These are phyloP conservation scores for Diphasiastrum complanatum DNA, from an alignment of 83 land plant species.

Conservation along the genomic window DNA sequence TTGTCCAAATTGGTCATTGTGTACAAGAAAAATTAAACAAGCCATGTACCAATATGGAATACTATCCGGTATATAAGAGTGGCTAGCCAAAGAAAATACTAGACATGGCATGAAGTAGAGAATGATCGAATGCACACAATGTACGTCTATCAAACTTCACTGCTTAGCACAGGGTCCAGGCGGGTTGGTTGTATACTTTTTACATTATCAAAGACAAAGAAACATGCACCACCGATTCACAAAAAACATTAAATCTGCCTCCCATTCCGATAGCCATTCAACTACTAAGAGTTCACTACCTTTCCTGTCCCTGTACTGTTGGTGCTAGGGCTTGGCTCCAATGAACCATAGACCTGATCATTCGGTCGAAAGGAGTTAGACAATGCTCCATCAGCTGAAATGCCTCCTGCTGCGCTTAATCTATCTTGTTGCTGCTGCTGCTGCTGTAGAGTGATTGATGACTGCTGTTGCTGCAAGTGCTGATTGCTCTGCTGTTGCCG, in stretches of 20 bases:
- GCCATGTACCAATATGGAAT: no score
- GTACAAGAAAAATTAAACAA: no score
- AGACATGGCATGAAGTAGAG: no score
- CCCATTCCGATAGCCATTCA: neutral
- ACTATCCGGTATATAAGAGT: no score
- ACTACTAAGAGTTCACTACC: conserved; percentile 20
- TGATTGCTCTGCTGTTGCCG: conserved; percentile 26
- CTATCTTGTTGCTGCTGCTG: conserved; percentile 71
- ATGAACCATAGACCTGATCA: conserved; percentile 61
- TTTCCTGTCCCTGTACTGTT: conserved; percentile 47
- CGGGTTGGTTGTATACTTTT: no score
- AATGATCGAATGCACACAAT: neutral
- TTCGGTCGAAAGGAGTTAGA: conserved; percentile 66
- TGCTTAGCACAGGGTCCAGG: no score
- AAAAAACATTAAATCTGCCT: no score
- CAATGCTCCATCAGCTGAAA: conserved; percentile 56
- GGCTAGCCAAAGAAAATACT: no score
- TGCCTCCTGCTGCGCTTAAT: conserved; percentile 37
- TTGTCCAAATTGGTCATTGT: no score
- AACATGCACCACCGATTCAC: no score
- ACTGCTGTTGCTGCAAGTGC: conserved; percentile 54
- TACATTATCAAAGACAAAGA: no score
- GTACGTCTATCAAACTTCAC: neutral
- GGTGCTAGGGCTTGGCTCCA: conserved; percentile 49
- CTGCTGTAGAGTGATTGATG: conserved; percentile 44